A percentile compares a stretch with the other conserved stretches of the same genome.
Conservation (phyloP, 2,329 filamentous ascomycete species). For the Fusarium continuum region DNA sequence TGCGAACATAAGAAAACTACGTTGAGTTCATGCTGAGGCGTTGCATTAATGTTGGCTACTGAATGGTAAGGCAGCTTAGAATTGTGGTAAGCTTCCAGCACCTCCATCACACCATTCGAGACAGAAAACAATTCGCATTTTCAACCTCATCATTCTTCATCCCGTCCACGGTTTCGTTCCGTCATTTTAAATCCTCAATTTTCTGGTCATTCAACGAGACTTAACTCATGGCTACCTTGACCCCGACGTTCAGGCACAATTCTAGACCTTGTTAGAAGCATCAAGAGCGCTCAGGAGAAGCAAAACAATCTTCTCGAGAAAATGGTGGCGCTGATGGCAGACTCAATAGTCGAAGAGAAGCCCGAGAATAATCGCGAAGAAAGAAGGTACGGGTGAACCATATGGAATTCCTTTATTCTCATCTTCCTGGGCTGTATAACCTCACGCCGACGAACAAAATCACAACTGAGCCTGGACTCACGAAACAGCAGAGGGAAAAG, state of each 20-base stretch:
- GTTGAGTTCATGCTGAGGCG: background rate
- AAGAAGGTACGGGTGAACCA: rapidly evolving
- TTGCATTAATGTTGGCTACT: background rate
- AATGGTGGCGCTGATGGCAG: background rate
- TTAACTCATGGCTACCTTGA: background rate
- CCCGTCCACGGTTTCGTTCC: background rate
- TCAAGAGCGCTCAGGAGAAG: background rate
- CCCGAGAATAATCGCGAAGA: background rate
- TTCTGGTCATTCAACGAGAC: background rate
- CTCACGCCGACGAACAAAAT: too few relatives aligned
- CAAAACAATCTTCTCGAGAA: constrained; percentile 5
- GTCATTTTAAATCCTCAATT: background rate
- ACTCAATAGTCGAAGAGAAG: background rate
- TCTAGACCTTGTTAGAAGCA: background rate
- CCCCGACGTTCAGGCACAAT: background rate
- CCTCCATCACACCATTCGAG: background rate
- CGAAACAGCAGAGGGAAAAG: background rate
- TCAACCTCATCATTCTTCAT: background rate
- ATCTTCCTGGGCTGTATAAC: background rate
- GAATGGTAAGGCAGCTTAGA: background rate
- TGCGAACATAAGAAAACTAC: background rate
- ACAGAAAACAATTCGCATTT: background rate
- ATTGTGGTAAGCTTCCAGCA: background rate
- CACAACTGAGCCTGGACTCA: background rate
- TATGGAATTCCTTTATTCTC: background rate